These are phyloP conservation scores for Ammopiptanthus mongolicus DNA, from an alignment of 306 rosid genomes.

Conservation along the genomic window DNA sequence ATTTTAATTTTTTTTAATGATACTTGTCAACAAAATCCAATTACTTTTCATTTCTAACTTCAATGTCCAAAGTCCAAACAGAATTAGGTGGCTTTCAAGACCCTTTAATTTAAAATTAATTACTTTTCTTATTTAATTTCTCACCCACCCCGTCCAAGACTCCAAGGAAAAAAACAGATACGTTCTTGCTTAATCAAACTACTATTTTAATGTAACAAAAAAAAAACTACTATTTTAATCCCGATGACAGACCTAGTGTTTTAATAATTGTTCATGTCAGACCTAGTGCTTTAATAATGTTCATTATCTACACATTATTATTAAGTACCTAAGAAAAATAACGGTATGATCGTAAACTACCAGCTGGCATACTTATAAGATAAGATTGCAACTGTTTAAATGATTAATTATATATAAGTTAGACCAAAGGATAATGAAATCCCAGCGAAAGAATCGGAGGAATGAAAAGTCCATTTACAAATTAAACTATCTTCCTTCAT, in stretches of 20 bases:
- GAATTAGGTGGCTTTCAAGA: neutral
- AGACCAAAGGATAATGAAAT: slow-evolving; percentile 11
- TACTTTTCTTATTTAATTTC: slow-evolving; percentile 17
- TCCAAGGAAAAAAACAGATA: slow-evolving; percentile 6
- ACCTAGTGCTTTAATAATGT: slow-evolving; percentile 15
- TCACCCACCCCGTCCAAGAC: slow-evolving; percentile 19
- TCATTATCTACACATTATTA: neutral
- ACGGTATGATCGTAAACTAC: neutral
- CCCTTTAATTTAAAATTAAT: neutral
- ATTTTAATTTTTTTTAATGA: too few relatives aligned
- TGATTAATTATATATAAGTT: slow-evolving; percentile 6
- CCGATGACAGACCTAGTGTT: neutral
- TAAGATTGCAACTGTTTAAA: slow-evolving; percentile 6
- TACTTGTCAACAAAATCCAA: too few relatives aligned
- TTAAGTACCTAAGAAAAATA: slow-evolving; percentile 1
- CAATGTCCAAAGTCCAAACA: slow-evolving; percentile 5
- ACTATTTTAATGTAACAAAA: neutral
- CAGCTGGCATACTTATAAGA: slow-evolving; percentile 25
- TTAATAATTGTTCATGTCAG: slow-evolving; percentile 6
- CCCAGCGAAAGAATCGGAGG: too few relatives aligned
- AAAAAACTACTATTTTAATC: neutral
- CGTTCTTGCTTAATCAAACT: neutral
- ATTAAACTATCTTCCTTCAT: too few relatives aligned
- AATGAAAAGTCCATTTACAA: too few relatives aligned
- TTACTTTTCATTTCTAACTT: neutral